These are phyloP conservation scores for Babjeviella inositovora DNA, from an alignment of 805 yeast species.

Conservation along the genomic window DNA sequence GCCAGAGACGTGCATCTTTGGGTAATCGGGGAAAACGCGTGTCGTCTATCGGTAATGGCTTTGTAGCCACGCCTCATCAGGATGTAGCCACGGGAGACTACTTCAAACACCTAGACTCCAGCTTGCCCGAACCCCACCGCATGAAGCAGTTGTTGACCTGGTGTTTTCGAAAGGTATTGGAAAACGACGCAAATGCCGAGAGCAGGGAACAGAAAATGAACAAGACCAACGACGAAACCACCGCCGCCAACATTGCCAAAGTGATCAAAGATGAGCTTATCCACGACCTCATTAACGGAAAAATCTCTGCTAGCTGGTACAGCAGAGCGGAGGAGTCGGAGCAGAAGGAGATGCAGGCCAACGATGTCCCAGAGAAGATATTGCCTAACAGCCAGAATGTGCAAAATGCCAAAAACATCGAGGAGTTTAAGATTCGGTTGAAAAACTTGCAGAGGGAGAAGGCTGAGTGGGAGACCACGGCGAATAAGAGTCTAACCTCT, in stretches of 20 bases:
- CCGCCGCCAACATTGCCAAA: slow-evolving; percentile 35
- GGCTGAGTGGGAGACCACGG: slow-evolving; percentile 28
- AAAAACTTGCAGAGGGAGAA: slow-evolving; percentile 26
- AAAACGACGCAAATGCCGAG: slow-evolving; percentile 9
- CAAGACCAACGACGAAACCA: slow-evolving; percentile 16
- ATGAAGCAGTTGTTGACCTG: slow-evolving; percentile 57
- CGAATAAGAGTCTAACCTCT: too few species aligned
- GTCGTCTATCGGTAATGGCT: slow-evolving; percentile 64
- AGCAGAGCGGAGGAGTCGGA: slow-evolving; percentile 13
- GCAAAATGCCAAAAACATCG: slow-evolving; percentile 29
- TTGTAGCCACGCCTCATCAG: slow-evolving; percentile 48
- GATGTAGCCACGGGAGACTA: slow-evolving; percentile 37
- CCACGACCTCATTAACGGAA: slow-evolving; percentile 40
- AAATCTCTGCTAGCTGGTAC: slow-evolving; percentile 59
- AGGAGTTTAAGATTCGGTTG: slow-evolving; percentile 26
- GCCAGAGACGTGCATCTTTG: slow-evolving; percentile 30
- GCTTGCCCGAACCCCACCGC: slow-evolving; percentile 55
- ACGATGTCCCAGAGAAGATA: slow-evolving; percentile 12
- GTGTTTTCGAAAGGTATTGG: slow-evolving; percentile 39
- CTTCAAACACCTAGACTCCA: slow-evolving; percentile 43
- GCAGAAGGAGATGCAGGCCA: slow-evolving; percentile 9
- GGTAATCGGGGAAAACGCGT: slow-evolving; percentile 53
- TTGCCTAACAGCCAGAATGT: slow-evolving; percentile 47
- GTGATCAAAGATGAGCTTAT: slow-evolving; percentile 50
- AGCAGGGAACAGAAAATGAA: slow-evolving; percentile 7